Evolutionary conservation across 768 basidiomycete genomes (phyloP), one percentile per base, ranked within the genome.

Genomic region (Gloeophyllum trabeum): DNA sequence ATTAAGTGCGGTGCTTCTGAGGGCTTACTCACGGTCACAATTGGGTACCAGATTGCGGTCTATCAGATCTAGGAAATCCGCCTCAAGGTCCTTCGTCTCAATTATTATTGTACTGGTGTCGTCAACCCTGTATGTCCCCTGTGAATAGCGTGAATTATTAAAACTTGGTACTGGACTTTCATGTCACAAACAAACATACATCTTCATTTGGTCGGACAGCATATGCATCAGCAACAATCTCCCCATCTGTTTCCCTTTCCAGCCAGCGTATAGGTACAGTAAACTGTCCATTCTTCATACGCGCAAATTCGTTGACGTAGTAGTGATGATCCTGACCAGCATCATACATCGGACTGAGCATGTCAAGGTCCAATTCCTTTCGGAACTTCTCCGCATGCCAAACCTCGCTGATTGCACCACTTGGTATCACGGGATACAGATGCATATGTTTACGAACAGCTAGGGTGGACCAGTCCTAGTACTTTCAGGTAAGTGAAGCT

Each of bases 391-490:
- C 24, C 2, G 40, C 47, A 21, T 53, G 51, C 39, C 41, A 50
- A 13, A 45, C 5, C 32, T 53, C 51, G 0, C 26, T n/a, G n/a
- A 53, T 46, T 2, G 39, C 30, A 16, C 40, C 43, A n/a, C 43
- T 26, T 1, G 48, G 35, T n/a, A 50, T 39, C 32, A 48, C 46
- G 3, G 44, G 46, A 40, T 50, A 49, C 4, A 47, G 23, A 4
- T 32, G 42, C 3, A 53, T 46, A 37, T 48, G 38, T 12, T 35
- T 39, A 6, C 49, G 46, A 0, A 43, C 30, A 1, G 24, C 20
- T 45, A 47, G 35, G 47, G 50, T 6, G 43, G 41, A 14, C 41
- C 41, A 53, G 25, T 53, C 51, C 49, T 53, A 19, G 36, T 21
- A 7, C 7, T 37, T 7, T 37, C 36, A 10, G 13, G 7, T 7